phyloP scores from a whole-genome alignment of 2,329 filamentous ascomycete genomes.

The Trichoderma arundinaceum region DNA sequence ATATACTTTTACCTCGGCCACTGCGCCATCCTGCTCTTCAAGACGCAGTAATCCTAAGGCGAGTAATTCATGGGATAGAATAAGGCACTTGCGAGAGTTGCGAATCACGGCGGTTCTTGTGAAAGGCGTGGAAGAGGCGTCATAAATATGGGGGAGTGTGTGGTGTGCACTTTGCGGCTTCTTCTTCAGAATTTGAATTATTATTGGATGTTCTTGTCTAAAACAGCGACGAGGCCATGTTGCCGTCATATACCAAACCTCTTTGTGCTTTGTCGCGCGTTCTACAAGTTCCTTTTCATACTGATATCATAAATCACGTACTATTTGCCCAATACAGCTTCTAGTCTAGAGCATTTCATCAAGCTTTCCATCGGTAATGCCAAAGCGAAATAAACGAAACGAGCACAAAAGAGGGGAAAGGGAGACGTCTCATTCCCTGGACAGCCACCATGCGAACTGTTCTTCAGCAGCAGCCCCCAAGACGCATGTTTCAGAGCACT shows the following conservation, averaged over 20 bases:
- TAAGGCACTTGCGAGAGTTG: conserved; percentile 1
- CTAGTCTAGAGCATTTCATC: background rate
- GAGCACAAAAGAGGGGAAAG: background rate
- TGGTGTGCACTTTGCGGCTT: conserved; percentile 17
- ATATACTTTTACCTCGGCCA: conserved; percentile 99
- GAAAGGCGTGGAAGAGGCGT: background rate
- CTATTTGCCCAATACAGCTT: background rate
- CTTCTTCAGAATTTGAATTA: conserved; percentile 12
- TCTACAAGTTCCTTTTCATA: background rate
- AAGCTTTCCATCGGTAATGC: background rate
- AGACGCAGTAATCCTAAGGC: conserved; percentile 75
- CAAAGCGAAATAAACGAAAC: background rate
- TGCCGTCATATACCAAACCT: background rate
- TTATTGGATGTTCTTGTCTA: background rate
- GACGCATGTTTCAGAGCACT: conserved; percentile 19
- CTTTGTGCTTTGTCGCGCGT: background rate
- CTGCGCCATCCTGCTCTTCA: conserved; percentile 97
- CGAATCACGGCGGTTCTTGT: background rate
- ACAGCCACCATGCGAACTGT: background rate
- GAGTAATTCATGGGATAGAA: background rate
- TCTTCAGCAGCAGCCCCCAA: conserved; percentile 13
- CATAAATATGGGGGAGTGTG: background rate
- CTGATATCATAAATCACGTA: background rate
- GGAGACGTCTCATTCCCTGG: background rate
- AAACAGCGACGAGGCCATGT: background rate